Base-by-base conservation (phyloP, 805 yeast species). In the Ogataea allantospora region DNA sequence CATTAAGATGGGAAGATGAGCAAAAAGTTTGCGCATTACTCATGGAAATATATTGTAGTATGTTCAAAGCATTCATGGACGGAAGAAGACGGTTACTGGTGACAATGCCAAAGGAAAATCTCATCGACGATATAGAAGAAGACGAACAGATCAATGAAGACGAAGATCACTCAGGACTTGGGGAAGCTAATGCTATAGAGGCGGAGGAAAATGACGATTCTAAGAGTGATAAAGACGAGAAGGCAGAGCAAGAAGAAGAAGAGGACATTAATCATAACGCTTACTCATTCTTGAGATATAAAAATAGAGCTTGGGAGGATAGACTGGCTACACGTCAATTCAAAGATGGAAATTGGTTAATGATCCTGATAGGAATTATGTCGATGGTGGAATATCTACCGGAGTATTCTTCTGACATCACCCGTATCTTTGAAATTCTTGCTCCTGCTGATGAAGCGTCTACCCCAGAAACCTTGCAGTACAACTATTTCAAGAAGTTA, bases 271-370 rank as follows among this genome's bases (percentile, higher is more conserved):
- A 58, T 7, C 64, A 63, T 46, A 71, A 72, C 44, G 80, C 78
- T 0, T 67, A 69, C 43, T 50, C 61, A 2, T 62, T 66, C 3
- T 62, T 84, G 49, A 76, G 79, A 40, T 74, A 77, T 57, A 67
- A 82, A 38, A 79, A 79, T 28, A 62, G 66, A 0, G 62, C 79
- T 9, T 93, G 98, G 96, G 76, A 79, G 42, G 95, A 84, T 20
- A 68, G 95, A 27, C 67, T 91, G 13, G 73, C 80, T 10, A 80
- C 76, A 38, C 76, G 96, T 38, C 75, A 75, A 46, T 93, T 85
- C 58, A 78, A 73, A 50, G 88, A 87, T 51, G 95, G 96, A 4
- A 78, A 78, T 38, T 91, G 97, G 96, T 82, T 87, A 50, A 71
- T 83, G 27, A 74, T 83, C 28, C 59, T 89, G 28, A 58, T 88